phyloP scores from a whole-genome alignment of 345 rosid genomes.

The Gynandropsis gynandra region DNA sequence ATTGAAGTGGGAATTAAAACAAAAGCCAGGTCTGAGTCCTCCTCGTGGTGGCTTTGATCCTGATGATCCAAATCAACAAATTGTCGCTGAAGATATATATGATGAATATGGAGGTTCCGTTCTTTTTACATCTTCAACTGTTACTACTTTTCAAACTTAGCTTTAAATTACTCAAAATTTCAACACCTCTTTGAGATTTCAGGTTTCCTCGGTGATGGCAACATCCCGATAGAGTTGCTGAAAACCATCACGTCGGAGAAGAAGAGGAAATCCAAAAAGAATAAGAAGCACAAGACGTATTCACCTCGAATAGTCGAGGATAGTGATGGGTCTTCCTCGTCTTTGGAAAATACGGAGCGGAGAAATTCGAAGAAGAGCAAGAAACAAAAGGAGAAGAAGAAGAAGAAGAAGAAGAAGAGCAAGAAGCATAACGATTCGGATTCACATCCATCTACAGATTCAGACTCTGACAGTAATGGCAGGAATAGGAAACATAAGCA shows the following conservation, averaged over 20 bases:
- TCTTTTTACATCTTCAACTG: too few relatives aligned
- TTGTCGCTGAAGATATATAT: constrained; percentile 93
- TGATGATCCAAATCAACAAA: constrained; percentile 92
- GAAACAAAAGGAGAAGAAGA: constrained; percentile 33
- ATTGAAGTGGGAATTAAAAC: constrained; percentile 95
- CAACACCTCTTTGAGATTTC: constrained; percentile 14
- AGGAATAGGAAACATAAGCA: constrained; percentile 31
- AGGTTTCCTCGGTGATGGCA: constrained; percentile 73
- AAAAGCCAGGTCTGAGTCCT: constrained; percentile 93
- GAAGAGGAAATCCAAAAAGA: constrained; percentile 40
- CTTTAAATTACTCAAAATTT: constrained; percentile 13
- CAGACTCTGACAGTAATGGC: constrained; percentile 29
- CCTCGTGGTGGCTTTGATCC: constrained; percentile 93
- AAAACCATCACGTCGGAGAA: constrained; percentile 39
- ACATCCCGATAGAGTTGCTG: constrained; percentile 56
- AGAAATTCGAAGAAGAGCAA: constrained; percentile 36
- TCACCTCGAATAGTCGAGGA: constrained; percentile 37
- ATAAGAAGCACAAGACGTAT: constrained; percentile 38
- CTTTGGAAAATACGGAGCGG: constrained; percentile 26
- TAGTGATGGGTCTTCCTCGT: constrained; percentile 32
- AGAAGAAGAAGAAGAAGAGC: constrained; percentile 32
- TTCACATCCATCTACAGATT: constrained; percentile 31
- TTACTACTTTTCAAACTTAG: too few relatives aligned
- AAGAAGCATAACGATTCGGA: constrained; percentile 36
- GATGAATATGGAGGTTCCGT: constrained; percentile 92